These are phyloP conservation scores for Penicillium odoratum DNA, from an alignment of 495 filamentous ascomycete species.

Conservation along the genomic window DNA sequence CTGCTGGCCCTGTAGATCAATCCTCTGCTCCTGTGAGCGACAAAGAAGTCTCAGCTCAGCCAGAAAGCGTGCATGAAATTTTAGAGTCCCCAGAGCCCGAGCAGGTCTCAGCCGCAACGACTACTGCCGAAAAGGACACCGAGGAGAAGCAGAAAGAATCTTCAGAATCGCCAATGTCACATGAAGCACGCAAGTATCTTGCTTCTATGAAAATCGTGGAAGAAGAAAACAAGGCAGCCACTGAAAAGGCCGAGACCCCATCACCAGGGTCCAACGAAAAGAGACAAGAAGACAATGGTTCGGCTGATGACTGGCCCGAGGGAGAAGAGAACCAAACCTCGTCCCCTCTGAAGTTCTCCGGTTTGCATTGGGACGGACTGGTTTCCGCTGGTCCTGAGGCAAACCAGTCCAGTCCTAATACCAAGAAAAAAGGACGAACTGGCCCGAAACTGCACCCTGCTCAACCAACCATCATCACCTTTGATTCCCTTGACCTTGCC, in stretches of 20 bases:
- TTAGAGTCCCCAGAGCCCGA: conserved; percentile 38
- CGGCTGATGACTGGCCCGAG: conserved; percentile 29
- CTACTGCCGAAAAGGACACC: not conserved
- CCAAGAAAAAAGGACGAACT: conserved; percentile 33
- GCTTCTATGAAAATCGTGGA: conserved; percentile 30
- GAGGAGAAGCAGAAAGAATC: conserved; percentile 5
- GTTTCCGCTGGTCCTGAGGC: not conserved
- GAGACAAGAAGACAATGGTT: conserved; percentile 3
- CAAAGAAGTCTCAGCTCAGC: conserved; percentile 17
- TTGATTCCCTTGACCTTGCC: conserved; percentile 73
- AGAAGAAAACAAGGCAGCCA: conserved; percentile 4
- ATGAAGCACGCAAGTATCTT: conserved; percentile 23
- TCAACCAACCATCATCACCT: conserved; percentile 74
- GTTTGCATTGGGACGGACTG: not conserved
- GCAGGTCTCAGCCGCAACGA: not conserved
- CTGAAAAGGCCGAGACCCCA: not conserved
- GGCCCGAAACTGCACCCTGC: conserved; percentile 27
- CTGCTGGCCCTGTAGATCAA: conserved; percentile 20
- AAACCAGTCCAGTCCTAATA: not conserved
- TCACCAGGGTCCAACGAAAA: not conserved
- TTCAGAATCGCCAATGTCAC: conserved; percentile 8
- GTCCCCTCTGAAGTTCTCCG: not conserved
- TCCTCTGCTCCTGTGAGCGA: conserved; percentile 3
- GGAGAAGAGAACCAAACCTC: conserved; percentile 24
- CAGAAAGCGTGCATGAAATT: conserved; percentile 30